Conservation (phyloP, 306 rosid genomes). For the Alnus rubra region DNA sequence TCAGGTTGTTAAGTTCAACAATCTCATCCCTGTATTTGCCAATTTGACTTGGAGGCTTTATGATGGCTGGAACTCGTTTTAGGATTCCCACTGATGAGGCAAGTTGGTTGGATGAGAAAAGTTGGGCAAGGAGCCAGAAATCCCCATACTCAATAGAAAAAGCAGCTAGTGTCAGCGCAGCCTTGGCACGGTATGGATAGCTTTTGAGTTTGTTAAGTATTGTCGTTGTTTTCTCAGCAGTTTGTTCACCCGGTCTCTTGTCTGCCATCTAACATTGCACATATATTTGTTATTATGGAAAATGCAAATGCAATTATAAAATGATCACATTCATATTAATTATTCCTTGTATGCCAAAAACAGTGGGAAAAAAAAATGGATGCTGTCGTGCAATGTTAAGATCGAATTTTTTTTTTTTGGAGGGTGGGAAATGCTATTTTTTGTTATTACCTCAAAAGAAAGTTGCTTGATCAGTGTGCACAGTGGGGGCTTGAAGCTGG, state of each 20-base stretch:
- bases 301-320: not conserved
- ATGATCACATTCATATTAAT: not conserved
- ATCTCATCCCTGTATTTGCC: slow-evolving; percentile 39
- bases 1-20: slow-evolving; percentile 50
- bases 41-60: slow-evolving; percentile 26
- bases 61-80: slow-evolving; percentile 48
- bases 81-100: slow-evolving; percentile 57
- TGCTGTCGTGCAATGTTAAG: not conserved
- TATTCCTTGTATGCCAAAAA: not conserved
- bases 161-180: slow-evolving; percentile 66
- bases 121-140: slow-evolving; percentile 59
- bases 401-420: too few species aligned
- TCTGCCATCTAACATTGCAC: slow-evolving; percentile 47
- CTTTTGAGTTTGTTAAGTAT: slow-evolving; percentile 53
- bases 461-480: slow-evolving; percentile 52
- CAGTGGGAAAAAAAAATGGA: too few species aligned
- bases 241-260: slow-evolving; percentile 56
- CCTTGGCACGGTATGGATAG: slow-evolving; percentile 65
- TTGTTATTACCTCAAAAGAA: slow-evolving; percentile 39
- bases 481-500: slow-evolving; percentile 34
- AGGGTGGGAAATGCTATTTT: too few species aligned
- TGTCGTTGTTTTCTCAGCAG: slow-evolving; percentile 53
- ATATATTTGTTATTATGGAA: not conserved
- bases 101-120: slow-evolving; percentile 42
- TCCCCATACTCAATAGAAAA: slow-evolving; percentile 69